Evolutionary conservation across 371 early-diverging fungal species (phyloP).

Genomic region (Mycotypha africana): DNA sequence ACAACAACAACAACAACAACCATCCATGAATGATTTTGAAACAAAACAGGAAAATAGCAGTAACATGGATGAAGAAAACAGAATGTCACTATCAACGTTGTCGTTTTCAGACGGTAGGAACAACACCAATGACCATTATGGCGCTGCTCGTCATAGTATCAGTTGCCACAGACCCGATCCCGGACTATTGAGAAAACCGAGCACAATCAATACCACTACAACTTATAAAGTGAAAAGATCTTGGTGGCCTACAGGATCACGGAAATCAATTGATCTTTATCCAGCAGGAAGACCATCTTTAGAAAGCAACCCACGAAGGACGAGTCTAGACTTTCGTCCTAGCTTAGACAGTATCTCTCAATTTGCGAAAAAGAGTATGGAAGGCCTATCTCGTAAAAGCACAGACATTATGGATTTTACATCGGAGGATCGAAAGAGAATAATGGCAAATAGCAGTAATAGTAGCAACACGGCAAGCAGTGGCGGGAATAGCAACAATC

Average conservation of each 20-base stretch:
- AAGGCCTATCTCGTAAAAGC: conserved; percentile 21
- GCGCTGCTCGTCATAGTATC: no score
- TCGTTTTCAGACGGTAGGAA: no score
- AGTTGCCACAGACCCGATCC: no score
- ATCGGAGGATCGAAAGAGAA: no score
- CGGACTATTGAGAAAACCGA: no score
- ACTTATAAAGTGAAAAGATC: no score
- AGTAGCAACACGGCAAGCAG: neutral
- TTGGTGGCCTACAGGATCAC: no score
- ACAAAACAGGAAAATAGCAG: no score
- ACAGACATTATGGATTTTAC: no score
- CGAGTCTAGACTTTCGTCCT: conserved; percentile 23
- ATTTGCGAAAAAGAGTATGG: conserved; percentile 22
- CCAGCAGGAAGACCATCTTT: conserved; percentile 12
- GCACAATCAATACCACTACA: neutral
- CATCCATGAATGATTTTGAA: neutral
- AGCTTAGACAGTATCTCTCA: conserved; percentile 23
- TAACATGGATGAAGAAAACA: neutral
- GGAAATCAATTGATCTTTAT: conserved; percentile 20
- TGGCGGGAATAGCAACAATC: conserved; percentile 3
- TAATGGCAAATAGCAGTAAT: conserved; percentile 1
- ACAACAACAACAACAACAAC: no score
- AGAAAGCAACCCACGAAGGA: conserved; percentile 10
- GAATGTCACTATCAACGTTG: neutral
- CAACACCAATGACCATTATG: neutral